Conservation (phyloP, 805 yeast species). For the Saturnispora gosingensis region DNA sequence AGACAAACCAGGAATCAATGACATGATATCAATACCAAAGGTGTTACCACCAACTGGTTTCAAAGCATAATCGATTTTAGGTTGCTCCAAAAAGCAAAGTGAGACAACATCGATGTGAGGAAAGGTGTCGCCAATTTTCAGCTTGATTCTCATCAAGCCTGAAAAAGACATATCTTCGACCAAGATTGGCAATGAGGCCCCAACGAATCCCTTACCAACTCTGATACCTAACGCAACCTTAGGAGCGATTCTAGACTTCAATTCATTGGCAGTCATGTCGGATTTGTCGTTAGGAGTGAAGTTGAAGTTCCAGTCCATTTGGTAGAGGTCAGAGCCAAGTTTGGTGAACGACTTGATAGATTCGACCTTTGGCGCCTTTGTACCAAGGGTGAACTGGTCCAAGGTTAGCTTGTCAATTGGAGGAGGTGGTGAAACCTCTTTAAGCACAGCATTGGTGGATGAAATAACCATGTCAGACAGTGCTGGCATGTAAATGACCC, state of each 20-base stretch:
- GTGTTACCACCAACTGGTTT: slow-evolving; percentile 88
- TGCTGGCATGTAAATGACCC: slow-evolving; percentile 87
- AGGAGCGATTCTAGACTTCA: slow-evolving; percentile 63
- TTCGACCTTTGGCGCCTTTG: slow-evolving; percentile 70
- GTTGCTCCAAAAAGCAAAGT: slow-evolving; percentile 67
- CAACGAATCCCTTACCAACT: slow-evolving; percentile 71
- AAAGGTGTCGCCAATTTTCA: slow-evolving; percentile 53
- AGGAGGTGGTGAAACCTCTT: slow-evolving; percentile 71
- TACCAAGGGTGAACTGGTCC: slow-evolving; percentile 72
- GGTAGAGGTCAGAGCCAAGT: slow-evolving; percentile 55
- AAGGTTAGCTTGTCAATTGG: slow-evolving; percentile 68
- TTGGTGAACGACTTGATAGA: slow-evolving; percentile 66
- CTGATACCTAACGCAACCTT: slow-evolving; percentile 75
- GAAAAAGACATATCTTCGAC: slow-evolving; percentile 73
- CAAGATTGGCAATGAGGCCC: slow-evolving; percentile 66
- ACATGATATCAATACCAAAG: slow-evolving; percentile 79
- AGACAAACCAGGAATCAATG: slow-evolving; percentile 71
- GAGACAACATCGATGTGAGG: slow-evolving; percentile 75
- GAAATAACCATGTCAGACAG: slow-evolving; percentile 65
- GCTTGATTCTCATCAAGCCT: slow-evolving; percentile 58
- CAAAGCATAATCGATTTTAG: slow-evolving; percentile 66
- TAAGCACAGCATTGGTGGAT: slow-evolving; percentile 57
- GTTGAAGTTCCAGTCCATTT: slow-evolving; percentile 78
- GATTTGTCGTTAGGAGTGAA: slow-evolving; percentile 77
- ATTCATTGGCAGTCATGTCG: slow-evolving; percentile 72